phyloP scores from a whole-genome alignment of 202 grass and related monocot genomes.

The Panicum hallii region DNA sequence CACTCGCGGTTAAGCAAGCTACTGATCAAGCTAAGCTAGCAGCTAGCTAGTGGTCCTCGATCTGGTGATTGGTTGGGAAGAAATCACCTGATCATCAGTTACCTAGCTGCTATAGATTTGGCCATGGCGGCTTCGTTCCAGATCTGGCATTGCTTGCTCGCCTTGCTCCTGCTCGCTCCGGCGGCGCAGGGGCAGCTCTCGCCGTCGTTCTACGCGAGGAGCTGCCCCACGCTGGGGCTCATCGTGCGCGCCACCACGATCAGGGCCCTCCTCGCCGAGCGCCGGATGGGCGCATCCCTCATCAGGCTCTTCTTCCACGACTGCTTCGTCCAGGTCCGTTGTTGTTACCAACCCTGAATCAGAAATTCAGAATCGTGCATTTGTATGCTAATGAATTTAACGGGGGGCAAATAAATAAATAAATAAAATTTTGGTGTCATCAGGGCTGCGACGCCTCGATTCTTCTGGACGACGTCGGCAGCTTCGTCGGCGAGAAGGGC shows the following conservation, averaged over 20 bases:
- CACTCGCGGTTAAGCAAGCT: neutral
- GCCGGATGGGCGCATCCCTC: slow-evolving; percentile 75
- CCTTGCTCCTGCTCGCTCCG: slow-evolving; percentile 49
- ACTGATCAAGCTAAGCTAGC: neutral
- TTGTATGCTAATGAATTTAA: neutral
- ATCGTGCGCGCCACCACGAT: slow-evolving; percentile 61
- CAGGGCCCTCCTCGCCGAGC: slow-evolving; percentile 47
- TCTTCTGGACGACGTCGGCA: slow-evolving; percentile 64
- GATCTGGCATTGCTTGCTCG: slow-evolving; percentile 44
- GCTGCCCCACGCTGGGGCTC: slow-evolving; percentile 53
- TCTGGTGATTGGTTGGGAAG: neutral
- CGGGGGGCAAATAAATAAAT: too few relatives aligned
- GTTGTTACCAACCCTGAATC: neutral
- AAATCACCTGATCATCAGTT: neutral
- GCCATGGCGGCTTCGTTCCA: neutral
- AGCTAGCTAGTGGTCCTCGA: neutral
- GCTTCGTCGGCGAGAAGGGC: slow-evolving; percentile 69
- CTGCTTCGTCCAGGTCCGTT: neutral
- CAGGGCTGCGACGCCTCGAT: slow-evolving; percentile 88
- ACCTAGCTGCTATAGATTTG: neutral
- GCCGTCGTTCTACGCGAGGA: slow-evolving; percentile 61
- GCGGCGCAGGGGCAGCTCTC: slow-evolving; percentile 60
- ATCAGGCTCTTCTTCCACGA: slow-evolving; percentile 70
- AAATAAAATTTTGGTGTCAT: neutral
- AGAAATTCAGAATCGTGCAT: neutral